A percentile compares a stretch with the other conserved stretches of the same genome.
phyloP scores from a whole-genome alignment of 139 green algal genomes.

The Asterochloris sp. region DNA sequence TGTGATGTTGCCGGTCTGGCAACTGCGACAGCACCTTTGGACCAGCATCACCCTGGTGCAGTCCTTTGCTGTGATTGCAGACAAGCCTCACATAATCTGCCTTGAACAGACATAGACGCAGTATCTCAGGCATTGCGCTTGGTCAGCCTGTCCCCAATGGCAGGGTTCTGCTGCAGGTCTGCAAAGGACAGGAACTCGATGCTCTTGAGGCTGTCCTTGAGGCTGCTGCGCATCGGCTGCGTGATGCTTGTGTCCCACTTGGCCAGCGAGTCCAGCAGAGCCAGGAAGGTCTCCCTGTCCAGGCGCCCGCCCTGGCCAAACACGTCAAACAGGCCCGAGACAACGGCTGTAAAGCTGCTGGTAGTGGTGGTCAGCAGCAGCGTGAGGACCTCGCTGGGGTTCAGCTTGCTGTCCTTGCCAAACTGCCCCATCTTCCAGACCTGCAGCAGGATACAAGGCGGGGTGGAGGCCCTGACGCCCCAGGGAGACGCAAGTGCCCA shows the following conservation, averaged over 20 bases:
- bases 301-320: conserved; percentile 13
- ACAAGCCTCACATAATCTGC: too few relatives aligned
- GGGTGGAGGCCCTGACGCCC: conserved; percentile 16
- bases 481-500: background rate
- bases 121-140: too few relatives aligned
- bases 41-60: too few relatives aligned
- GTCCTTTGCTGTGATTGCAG: too few relatives aligned
- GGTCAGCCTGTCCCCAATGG: conserved; percentile 6
- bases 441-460: conserved; percentile 25
- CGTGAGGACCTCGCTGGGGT: conserved; percentile 30
- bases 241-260: conserved; percentile 23
- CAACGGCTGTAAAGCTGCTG: conserved; percentile 18
- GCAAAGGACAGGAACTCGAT: background rate
- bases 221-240: conserved; percentile 7
- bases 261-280: conserved; percentile 18
- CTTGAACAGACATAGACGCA: too few relatives aligned
- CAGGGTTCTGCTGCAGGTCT: background rate
- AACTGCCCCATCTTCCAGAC: conserved; percentile 32
- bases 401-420: conserved; percentile 19
- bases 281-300: conserved; percentile 11
- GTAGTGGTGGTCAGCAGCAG: conserved; percentile 47
- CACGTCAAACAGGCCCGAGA: conserved; percentile 16
- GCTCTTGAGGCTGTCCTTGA: background rate
- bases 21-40: too few relatives aligned
- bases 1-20: too few relatives aligned